phyloP scores from a whole-genome alignment of 2,329 filamentous ascomycete genomes.

The Hypomyces perniciosus region DNA sequence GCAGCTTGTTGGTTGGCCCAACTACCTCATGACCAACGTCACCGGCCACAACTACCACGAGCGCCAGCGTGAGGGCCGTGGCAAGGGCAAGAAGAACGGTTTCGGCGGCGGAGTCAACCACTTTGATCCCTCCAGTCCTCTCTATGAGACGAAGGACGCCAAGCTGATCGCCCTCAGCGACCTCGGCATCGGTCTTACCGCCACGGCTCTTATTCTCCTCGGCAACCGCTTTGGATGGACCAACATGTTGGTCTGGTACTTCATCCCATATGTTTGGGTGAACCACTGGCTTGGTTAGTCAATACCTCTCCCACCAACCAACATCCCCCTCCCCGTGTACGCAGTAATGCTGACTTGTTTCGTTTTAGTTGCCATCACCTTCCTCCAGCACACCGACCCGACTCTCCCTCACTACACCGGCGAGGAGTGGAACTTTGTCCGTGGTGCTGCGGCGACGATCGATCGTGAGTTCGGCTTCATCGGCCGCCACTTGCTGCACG shows the following conservation, averaged over 20 bases:
- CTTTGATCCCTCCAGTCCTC: slow-evolving; percentile 79
- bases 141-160: slow-evolving; percentile 89
- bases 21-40: slow-evolving; percentile 86
- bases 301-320: neutral
- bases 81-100: slow-evolving; percentile 87
- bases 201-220: slow-evolving; percentile 58
- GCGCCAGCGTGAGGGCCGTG: slow-evolving; percentile 85
- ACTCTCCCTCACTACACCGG: slow-evolving; percentile 86
- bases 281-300: slow-evolving; percentile 96
- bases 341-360: slow-evolving; percentile 22
- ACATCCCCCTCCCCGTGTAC: neutral
- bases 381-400: slow-evolving; percentile 94
- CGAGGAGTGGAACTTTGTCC: slow-evolving; percentile 85
- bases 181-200: slow-evolving; percentile 64
- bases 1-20: slow-evolving; percentile 88
- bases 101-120: slow-evolving; percentile 81
- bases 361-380: slow-evolving; percentile 87
- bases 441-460: slow-evolving; percentile 90
- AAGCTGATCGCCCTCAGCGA: slow-evolving; percentile 83
- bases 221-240: slow-evolving; percentile 72
- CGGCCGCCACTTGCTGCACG: slow-evolving; percentile 83
- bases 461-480: slow-evolving; percentile 97
- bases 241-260: slow-evolving; percentile 93
- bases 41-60: slow-evolving; percentile 96
- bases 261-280: slow-evolving; percentile 91